These are phyloP conservation scores for Trichoderma lentiforme DNA, from an alignment of 2,329 filamentous ascomycete genomes.

Conservation along the genomic window DNA sequence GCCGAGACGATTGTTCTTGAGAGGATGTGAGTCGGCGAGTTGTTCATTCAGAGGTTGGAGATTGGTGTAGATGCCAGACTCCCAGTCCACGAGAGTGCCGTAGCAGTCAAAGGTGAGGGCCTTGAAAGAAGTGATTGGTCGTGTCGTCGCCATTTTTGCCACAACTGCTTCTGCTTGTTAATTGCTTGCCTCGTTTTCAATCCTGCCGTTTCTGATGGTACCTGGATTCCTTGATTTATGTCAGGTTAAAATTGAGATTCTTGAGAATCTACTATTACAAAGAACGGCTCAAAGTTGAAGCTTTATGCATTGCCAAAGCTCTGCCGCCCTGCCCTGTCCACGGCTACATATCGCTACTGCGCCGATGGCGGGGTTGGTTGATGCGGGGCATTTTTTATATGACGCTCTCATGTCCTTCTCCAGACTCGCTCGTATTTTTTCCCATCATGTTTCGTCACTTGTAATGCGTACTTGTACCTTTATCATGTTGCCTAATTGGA, in stretches of 20 bases:
- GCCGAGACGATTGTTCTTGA: constrained; percentile 36
- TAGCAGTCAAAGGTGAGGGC: constrained; percentile 73
- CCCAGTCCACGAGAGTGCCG: constrained; percentile 77
- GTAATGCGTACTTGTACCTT: background rate
- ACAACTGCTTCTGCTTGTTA: background rate
- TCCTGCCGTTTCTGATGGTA: background rate
- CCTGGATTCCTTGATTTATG: background rate
- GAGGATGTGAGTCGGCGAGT: constrained; percentile 38
- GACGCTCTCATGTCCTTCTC: background rate
- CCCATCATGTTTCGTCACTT: background rate
- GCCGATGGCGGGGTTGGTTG: background rate
- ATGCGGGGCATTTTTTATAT: background rate
- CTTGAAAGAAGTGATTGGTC: constrained; percentile 30
- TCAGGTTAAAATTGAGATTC: background rate
- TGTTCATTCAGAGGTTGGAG: constrained; percentile 48
- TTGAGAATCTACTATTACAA: background rate
- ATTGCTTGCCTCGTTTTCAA: background rate
- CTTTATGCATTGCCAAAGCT: background rate
- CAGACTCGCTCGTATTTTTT: background rate
- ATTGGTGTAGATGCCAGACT: constrained; percentile 57
- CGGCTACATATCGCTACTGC: no score
- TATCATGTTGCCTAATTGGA: background rate
- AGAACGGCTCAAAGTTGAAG: background rate
- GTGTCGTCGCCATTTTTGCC: constrained; percentile 19
- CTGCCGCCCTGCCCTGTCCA: background rate